Base-by-base conservation (phyloP, 2,329 filamentous ascomycete species). In the Zymoseptoria ardabiliae region DNA sequence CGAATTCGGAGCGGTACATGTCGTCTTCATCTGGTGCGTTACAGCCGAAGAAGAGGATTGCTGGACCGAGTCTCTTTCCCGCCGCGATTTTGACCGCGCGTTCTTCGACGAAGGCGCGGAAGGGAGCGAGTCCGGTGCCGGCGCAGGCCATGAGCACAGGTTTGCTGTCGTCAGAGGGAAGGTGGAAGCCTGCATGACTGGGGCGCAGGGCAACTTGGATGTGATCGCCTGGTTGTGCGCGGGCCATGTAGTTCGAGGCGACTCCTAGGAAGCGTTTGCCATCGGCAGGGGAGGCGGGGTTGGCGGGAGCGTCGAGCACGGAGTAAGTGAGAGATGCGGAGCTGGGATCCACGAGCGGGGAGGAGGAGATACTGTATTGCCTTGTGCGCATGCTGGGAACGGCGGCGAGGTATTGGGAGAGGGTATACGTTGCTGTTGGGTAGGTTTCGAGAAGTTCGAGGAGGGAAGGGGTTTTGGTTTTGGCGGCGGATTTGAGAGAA, bases 371-470 rank as follows among this genome's bases (percentile, higher is more conserved):
- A 54, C 59, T 61, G 58, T 66, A 67, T 35, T 65, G 63, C 13
- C 65, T 53, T 19, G 60, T 55, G 28, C 88, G 84, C 84, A 93
- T 89, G 0, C 88, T 86, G 1, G 88, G 87, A 0, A 90, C 80
- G 80, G 91, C 86, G 30, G 80, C 78, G 4, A 92, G 78, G 75
- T 87, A 92, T 17, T 82, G 74, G 4, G 80, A 80, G 30, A 50
- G 92, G 79, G 87, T 79, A 0, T 91, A 73, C 2, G 80, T 73
- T 30, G 88, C 76, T 0, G 77, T 73, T 0, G 81, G 77, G 67
- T 84, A 85, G 7, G 79, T 77, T 68, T 89, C 85, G 0, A 92
- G 78, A 1, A 92, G 76, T 60, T 90, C 86, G 5, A 92, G 76
- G 1, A 87, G 51, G 28, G 22, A 74, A 0, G 85, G 86, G 21